Evolutionary conservation across 2,329 filamentous ascomycete genomes (phyloP).

Genomic region (Cytospora piceae): DNA sequence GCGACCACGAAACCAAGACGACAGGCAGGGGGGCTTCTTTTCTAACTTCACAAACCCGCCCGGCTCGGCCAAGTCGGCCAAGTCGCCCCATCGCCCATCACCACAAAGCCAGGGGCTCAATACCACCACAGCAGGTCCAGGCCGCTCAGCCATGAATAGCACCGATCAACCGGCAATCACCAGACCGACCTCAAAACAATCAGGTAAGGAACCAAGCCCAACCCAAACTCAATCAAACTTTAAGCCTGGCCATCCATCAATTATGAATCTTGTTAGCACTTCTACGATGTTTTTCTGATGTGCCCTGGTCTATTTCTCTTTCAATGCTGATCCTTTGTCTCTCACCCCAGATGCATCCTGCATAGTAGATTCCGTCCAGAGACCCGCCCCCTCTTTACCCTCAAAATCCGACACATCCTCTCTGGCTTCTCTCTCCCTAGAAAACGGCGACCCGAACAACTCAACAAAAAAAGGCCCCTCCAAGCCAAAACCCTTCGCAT

Average conservation of each 20-base stretch:
- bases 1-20: slow-evolving; percentile 49
- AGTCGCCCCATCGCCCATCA: slow-evolving; percentile 43
- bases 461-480: slow-evolving; percentile 46
- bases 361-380: slow-evolving; percentile 42
- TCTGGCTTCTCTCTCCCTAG: slow-evolving; percentile 46
- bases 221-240: not conserved
- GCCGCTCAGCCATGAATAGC: slow-evolving; percentile 30
- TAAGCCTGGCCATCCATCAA: not conserved
- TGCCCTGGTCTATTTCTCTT: slow-evolving; percentile 21
- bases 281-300: not conserved
- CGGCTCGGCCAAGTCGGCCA: slow-evolving; percentile 49
- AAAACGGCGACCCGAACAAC: slow-evolving; percentile 47
- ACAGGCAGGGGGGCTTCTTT: slow-evolving; percentile 51
- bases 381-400: slow-evolving; percentile 46
- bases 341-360: slow-evolving; percentile 37
- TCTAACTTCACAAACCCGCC: slow-evolving; percentile 55
- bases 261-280: not conserved
- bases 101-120: slow-evolving; percentile 35
- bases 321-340: slow-evolving; percentile 29
- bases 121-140: slow-evolving; percentile 31
- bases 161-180: slow-evolving; percentile 37
- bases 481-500: slow-evolving; percentile 60
- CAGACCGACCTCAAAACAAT: slow-evolving; percentile 39
- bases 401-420: slow-evolving; percentile 60
- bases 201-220: slow-evolving; percentile 36